Percentiles rank a stretch among this genome's conserved stretches.
Evolutionary conservation across 129 eudicot genomes (phyloP).

Genomic region (Deinandra increscens): DNA sequence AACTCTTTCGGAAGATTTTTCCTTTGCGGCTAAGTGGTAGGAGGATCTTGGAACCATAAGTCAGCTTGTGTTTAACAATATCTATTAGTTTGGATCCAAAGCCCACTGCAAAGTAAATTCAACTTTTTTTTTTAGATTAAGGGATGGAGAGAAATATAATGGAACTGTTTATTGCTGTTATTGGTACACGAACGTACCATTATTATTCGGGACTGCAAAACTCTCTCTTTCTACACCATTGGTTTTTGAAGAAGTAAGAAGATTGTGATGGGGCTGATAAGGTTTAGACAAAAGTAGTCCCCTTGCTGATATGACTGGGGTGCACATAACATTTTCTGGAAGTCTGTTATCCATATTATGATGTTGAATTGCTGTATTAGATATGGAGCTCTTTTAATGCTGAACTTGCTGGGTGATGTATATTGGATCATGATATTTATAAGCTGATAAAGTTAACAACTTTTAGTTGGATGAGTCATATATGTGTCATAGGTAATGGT

Average conservation of each 20-base stretch:
- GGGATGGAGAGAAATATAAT: background rate
- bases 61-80: constrained; percentile 38
- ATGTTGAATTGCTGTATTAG: background rate
- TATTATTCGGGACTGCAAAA: constrained; percentile 6
- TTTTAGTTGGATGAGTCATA: constrained; percentile 32
- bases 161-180: background rate
- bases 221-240: constrained; percentile 14
- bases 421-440: constrained; percentile 23
- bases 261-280: constrained; percentile 10
- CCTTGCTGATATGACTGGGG: constrained; percentile 18
- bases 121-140: background rate
- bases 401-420: background rate
- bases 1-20: constrained; percentile 28
- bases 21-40: constrained; percentile 23
- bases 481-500: constrained; percentile 23
- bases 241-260: constrained; percentile 11
- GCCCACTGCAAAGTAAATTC: background rate
- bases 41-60: constrained; percentile 35
- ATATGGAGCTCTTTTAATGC: background rate
- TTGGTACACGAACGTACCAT: too few species aligned
- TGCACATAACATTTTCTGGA: constrained; percentile 11
- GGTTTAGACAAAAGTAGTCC: constrained; percentile 24
- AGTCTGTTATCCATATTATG: constrained; percentile 24
- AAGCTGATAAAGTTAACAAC: constrained; percentile 11
- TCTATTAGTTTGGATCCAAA: constrained; percentile 30